Base-by-base conservation (phyloP, 306 rosid species). In the Cucurbita moschata region DNA sequence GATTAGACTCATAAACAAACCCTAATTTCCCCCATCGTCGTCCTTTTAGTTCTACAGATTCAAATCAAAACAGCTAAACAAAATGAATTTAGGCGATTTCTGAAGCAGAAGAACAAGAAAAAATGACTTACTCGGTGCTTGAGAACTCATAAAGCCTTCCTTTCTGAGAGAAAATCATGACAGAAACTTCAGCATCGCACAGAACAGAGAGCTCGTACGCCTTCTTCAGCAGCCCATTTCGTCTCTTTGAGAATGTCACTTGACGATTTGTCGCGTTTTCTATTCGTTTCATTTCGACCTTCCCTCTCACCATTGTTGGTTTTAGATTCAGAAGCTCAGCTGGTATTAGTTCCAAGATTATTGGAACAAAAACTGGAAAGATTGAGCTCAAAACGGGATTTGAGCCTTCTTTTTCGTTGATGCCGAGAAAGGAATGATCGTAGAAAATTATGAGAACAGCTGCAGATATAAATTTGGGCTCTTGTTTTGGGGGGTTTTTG, bases 231-330 rank as follows among this genome's bases (percentile, higher is more conserved):
- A 75, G 49, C 37, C 78, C 78, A 61, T 62, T 75, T 75, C 78
- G 19, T 2, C 78, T 38, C 59, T 75, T 75, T n/a, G 78, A 75
- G 71, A 75, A 75, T 8, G 78, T 75, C 40, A 75, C 78, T 62
- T 75, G 78, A 56, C 78, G 67, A 37, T 61, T 75, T 18, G 78
- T 63, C 37, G 58, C 7, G 16, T 75, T 75, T 50, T 75, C 78
- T 7, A 75, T 75, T 10, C 71, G 52, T 49, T 75, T 75, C 72
- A 75, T 61, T 46, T 47, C 60, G 0, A 75, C 55, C 35, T 62
- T 75, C 5, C 78, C 78, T 9, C 78, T 64, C 60, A 60, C 78
- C 78, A 75, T 74, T 30, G 35, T 30, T 30, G 35, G 1, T 3
- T 30, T 30, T 2, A 30, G 35, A 30, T 30, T 30, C 6, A 57